phyloP scores from a whole-genome alignment of 768 basidiomycete species.

The Russula virescens region DNA sequence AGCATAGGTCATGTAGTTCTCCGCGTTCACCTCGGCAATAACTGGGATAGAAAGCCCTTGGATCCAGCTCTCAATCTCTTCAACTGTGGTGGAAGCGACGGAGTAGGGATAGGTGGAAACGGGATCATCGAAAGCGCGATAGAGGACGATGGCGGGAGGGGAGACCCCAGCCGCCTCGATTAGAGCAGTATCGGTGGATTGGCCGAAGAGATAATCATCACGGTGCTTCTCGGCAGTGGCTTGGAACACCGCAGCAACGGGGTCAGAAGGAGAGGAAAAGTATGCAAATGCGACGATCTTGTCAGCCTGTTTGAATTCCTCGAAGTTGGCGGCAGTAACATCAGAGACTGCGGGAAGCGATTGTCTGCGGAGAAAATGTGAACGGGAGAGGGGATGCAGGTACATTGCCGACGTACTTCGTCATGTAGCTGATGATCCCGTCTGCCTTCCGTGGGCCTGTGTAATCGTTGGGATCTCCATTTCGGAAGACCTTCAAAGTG shows the following conservation, averaged over 20 bases:
- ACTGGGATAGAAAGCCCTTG: slow-evolving; percentile 80
- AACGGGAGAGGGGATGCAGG: not conserved
- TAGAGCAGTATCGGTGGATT: slow-evolving; percentile 64
- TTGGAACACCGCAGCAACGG: slow-evolving; percentile 67
- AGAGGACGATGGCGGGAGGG: slow-evolving; percentile 83
- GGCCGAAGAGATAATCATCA: slow-evolving; percentile 91
- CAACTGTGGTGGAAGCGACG: slow-evolving; percentile 43
- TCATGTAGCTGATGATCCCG: slow-evolving; percentile 94
- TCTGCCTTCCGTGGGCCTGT: slow-evolving; percentile 88
- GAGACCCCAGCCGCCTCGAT: slow-evolving; percentile 67
- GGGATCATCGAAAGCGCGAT: slow-evolving; percentile 90
- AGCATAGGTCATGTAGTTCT: slow-evolving; percentile 88
- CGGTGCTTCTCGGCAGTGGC: slow-evolving; percentile 81
- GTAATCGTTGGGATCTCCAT: slow-evolving; percentile 78
- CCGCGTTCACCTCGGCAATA: slow-evolving; percentile 87
- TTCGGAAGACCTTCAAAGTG: slow-evolving; percentile 87
- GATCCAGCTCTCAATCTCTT: slow-evolving; percentile 73
- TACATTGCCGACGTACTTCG: slow-evolving; percentile 54
- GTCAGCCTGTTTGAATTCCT: slow-evolving; percentile 84
- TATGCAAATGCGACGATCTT: slow-evolving; percentile 88
- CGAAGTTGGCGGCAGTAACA: slow-evolving; percentile 68
- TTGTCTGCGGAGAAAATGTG: slow-evolving; percentile 51
- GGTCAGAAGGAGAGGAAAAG: slow-evolving; percentile 64
- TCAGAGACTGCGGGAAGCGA: slow-evolving; percentile 88
- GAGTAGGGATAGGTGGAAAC: slow-evolving; percentile 61